phyloP scores from a whole-genome alignment of 371 early-diverging fungal genomes.

The Rhizopus stolonifer region DNA sequence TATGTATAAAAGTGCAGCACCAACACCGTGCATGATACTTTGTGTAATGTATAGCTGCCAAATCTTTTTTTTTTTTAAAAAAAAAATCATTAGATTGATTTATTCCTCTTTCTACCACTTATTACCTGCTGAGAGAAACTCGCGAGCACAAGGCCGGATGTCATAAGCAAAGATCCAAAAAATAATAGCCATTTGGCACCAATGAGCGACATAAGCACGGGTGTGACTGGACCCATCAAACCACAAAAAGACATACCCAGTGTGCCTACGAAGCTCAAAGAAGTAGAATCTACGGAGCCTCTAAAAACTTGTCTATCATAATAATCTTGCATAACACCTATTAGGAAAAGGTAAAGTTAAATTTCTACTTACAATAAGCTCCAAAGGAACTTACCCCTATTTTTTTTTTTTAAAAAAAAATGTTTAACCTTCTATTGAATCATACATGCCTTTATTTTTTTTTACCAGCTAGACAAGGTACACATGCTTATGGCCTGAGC shows the following conservation, averaged over 20 bases:
- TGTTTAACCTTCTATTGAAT: too few relatives aligned
- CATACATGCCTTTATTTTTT: too few relatives aligned
- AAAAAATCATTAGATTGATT: background rate
- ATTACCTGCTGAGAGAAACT: constrained; percentile 24
- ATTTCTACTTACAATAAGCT: background rate
- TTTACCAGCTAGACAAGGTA: constrained; percentile 35
- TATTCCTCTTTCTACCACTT: background rate
- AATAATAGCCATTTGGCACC: constrained; percentile 28
- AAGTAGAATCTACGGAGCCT: constrained; percentile 20
- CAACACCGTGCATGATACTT: constrained; percentile 41
- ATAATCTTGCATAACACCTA: constrained; percentile 39
- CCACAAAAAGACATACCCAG: constrained; percentile 33
- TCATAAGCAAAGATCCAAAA: constrained; percentile 24
- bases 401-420: too few relatives aligned
- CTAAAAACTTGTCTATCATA: constrained; percentile 29
- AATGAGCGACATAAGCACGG: constrained; percentile 24
- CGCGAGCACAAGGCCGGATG: constrained; percentile 30
- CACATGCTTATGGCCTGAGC: constrained; percentile 37
- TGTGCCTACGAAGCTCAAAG: constrained; percentile 31
- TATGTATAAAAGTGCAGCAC: constrained; percentile 39
- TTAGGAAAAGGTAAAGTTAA: background rate
- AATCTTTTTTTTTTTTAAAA: constrained; percentile 6
- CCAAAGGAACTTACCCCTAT: background rate
- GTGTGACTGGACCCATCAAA: constrained; percentile 30
- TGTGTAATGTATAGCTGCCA: constrained; percentile 41